These are phyloP conservation scores for Haematococcus lacustris DNA, from an alignment of 139 green algal genomes.

Conservation along the genomic window DNA sequence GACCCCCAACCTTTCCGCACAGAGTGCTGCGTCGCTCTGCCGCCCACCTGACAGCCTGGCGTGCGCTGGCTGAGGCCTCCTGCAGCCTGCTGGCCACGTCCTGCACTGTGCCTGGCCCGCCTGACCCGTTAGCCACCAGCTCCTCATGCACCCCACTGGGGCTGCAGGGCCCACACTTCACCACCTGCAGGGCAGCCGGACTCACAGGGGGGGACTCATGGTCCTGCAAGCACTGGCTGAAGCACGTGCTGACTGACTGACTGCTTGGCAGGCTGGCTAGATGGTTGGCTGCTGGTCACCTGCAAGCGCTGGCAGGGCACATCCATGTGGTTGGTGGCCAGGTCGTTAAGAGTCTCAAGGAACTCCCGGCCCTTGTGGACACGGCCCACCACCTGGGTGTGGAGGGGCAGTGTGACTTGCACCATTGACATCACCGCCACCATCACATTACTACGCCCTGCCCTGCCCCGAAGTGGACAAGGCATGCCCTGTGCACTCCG, in stretches of 20 bases:
- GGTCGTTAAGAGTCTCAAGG: conserved; percentile 34
- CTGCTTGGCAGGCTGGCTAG: too few species aligned
- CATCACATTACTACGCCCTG: background rate
- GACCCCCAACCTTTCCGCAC: too few species aligned
- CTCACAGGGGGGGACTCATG: too few species aligned
- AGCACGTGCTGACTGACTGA: too few species aligned
- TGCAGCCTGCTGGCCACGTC: background rate
- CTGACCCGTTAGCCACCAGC: background rate
- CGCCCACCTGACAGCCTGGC: background rate
- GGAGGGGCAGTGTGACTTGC: background rate
- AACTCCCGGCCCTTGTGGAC: conserved; percentile 37
- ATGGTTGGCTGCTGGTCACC: background rate
- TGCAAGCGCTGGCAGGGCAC: conserved; percentile 22
- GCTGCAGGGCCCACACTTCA: background rate
- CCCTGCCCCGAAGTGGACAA: background rate
- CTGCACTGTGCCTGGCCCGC: background rate
- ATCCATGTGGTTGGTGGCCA: conserved; percentile 36
- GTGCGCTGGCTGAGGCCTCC: background rate
- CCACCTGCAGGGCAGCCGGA: background rate
- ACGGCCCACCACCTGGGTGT: conserved; percentile 51
- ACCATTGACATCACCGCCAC: too few species aligned
- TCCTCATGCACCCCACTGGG: background rate
- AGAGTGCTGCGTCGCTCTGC: too few species aligned
- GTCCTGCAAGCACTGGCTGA: too few species aligned
- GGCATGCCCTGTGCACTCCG: background rate